Conservation (phyloP, 495 filamentous ascomycete genomes). For the Xylaria sp. region DNA sequence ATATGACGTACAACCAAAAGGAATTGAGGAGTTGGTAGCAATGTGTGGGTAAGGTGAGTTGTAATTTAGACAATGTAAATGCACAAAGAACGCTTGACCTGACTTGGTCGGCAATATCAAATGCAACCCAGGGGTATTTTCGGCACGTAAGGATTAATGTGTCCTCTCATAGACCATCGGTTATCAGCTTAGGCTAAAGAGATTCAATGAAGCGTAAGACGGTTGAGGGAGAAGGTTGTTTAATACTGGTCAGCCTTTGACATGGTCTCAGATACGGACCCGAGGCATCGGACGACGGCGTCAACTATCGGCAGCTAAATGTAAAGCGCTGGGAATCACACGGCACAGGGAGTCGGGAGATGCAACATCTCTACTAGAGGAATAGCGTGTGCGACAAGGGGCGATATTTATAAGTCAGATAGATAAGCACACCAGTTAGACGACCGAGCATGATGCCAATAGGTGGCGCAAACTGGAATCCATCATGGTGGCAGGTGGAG, state of each 20-base stretch:
- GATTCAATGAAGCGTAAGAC: background rate
- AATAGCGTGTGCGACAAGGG: background rate
- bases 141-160: background rate
- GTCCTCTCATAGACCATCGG: background rate
- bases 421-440: background rate
- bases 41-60: background rate
- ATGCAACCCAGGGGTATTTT: background rate
- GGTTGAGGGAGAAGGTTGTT: background rate
- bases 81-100: background rate
- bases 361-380: slow-evolving; percentile 5
- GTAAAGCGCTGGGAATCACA: background rate
- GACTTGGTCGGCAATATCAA: background rate
- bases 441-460: background rate
- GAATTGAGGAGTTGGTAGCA: background rate
- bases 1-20: background rate
- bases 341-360: slow-evolving; percentile 27
- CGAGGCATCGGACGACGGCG: background rate
- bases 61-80: background rate
- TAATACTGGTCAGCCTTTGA: slow-evolving; percentile 6
- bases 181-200: background rate
- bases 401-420: background rate
- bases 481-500: background rate
- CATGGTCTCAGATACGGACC: background rate
- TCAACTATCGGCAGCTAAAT: slow-evolving; percentile 12
- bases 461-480: background rate